Conservation (phyloP, 371 early-diverging fungal species). For the Mortierella sp. region DNA sequence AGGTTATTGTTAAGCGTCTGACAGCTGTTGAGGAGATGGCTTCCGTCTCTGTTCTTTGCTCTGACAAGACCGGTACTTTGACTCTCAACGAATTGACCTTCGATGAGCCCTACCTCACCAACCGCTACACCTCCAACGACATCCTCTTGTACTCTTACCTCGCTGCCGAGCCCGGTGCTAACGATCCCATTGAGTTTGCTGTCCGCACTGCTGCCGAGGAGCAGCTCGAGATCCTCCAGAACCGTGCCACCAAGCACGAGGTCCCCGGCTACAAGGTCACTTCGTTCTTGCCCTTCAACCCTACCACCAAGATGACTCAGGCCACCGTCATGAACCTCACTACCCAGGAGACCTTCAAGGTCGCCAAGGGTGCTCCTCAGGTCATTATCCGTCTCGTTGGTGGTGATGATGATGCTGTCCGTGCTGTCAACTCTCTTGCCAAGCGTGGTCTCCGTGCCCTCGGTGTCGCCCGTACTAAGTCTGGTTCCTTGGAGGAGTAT, state of each 20-base stretch:
- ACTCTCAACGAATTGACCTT: conserved; percentile 93
- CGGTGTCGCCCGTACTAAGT: conserved; percentile 83
- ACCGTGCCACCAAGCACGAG: conserved; percentile 62
- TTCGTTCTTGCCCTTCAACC: conserved; percentile 92
- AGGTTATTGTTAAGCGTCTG: conserved; percentile 95
- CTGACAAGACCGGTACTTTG: conserved; percentile 97
- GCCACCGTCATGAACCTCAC: conserved; percentile 80
- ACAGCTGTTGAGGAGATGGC: conserved; percentile 96
- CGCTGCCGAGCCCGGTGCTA: conserved; percentile 91
- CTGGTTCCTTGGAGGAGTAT: conserved; percentile 70
- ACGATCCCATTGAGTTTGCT: conserved; percentile 93
- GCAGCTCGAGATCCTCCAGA: conserved; percentile 71
- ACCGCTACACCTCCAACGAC: conserved; percentile 77
- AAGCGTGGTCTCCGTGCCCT: conserved; percentile 89
- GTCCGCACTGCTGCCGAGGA: conserved; percentile 84
- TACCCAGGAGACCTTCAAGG: conserved; percentile 77
- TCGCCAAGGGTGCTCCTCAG: conserved; percentile 96
- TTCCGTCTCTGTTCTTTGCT: conserved; percentile 91
- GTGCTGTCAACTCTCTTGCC: conserved; percentile 84
- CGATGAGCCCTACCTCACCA: conserved; percentile 86
- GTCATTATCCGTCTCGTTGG: conserved; percentile 86
- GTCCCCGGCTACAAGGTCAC: conserved; percentile 89
- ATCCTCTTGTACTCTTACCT: conserved; percentile 85
- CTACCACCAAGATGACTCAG: conserved; percentile 89
- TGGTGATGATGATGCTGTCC: conserved; percentile 78